phyloP scores from a whole-genome alignment of 768 basidiomycete genomes.

The Mycena galopus region DNA sequence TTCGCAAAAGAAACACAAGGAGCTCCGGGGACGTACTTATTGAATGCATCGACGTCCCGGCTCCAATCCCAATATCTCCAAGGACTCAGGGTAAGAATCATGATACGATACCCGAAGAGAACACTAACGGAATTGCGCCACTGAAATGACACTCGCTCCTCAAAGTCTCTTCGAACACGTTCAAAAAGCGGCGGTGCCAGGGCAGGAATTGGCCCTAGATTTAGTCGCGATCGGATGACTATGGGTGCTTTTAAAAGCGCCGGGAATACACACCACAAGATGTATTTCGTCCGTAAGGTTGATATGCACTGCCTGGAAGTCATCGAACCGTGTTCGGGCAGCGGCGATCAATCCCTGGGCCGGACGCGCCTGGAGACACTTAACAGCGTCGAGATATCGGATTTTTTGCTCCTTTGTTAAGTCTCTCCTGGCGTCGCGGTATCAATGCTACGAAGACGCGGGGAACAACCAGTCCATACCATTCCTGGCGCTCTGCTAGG shows the following conservation, averaged over 20 bases:
- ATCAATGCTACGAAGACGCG: not conserved
- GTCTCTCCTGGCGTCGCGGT: conserved; percentile 10
- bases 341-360: conserved; percentile 11
- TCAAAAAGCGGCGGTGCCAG: conserved; percentile 47
- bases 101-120: not conserved
- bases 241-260: not conserved
- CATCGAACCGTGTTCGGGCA: conserved; percentile 39
- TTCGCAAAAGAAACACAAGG: not conserved
- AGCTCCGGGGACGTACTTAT: conserved; percentile 11
- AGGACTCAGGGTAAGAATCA: not conserved
- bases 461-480: not conserved
- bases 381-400: conserved; percentile 10
- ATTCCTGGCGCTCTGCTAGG: conserved; percentile 16
- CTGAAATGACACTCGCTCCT: conserved; percentile 43
- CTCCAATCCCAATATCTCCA: conserved; percentile 39
- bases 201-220: conserved; percentile 48
- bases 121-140: conserved; percentile 41
- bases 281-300: conserved; percentile 37
- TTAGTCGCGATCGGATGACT: not conserved
- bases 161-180: conserved; percentile 42
- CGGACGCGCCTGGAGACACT: conserved; percentile 33
- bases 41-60: conserved; percentile 29
- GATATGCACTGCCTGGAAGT: conserved; percentile 42
- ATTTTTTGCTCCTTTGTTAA: conserved; percentile 3
- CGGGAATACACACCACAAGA: conserved; percentile 34